Conservation (phyloP, 495 filamentous ascomycete genomes). For the Tuber melanosporum region DNA sequence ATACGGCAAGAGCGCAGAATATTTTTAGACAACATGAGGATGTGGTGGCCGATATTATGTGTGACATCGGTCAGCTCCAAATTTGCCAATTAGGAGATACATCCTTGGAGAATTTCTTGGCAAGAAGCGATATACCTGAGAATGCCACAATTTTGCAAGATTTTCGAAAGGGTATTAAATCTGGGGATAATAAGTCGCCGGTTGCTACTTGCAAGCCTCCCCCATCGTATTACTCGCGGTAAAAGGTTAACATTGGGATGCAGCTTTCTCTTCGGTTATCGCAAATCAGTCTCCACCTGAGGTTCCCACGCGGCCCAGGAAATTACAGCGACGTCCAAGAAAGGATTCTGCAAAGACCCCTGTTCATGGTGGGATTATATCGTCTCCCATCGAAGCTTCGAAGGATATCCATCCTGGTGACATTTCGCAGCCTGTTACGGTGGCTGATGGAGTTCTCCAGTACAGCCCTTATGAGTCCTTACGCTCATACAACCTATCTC, state of each 20-base stretch:
- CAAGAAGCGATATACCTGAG: neutral
- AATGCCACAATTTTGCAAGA: neutral
- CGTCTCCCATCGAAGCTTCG: neutral
- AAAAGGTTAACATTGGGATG: neutral
- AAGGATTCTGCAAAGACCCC: neutral
- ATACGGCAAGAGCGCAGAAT: neutral
- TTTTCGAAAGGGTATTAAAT: neutral
- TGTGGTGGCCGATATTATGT: neutral
- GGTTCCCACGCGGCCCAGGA: neutral
- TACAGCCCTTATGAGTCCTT: neutral
- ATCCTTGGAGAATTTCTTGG: neutral
- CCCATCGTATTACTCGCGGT: neutral
- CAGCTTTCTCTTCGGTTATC: neutral
- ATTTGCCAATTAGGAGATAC: neutral
- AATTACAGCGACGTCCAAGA: neutral
- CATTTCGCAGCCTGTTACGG: neutral
- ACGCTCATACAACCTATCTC: neutral
- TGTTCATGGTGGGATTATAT: neutral
- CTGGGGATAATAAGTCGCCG: neutral
- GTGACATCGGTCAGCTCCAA: neutral
- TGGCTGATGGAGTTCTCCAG: neutral
- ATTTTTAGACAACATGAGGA: neutral
- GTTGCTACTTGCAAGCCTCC: neutral
- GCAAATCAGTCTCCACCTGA: neutral
- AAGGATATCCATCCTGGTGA: neutral